phyloP scores from a whole-genome alignment of 139 green algal species.

The Haematococcus sp. region DNA sequence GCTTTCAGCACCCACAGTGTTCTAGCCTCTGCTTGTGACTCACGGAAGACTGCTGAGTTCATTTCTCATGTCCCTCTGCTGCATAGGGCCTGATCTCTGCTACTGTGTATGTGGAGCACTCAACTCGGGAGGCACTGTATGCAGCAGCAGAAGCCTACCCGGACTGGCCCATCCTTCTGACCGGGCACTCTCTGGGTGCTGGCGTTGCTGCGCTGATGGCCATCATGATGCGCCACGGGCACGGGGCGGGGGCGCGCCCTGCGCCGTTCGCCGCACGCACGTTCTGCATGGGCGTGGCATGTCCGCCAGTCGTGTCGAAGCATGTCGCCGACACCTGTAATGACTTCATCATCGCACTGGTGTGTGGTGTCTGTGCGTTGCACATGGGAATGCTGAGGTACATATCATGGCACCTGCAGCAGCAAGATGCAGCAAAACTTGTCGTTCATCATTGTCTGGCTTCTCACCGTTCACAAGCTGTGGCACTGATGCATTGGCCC shows the following conservation, averaged over 20 bases:
- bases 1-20: too few relatives aligned
- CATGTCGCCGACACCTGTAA: constrained; percentile 43
- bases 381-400: too few relatives aligned
- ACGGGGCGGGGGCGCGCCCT: neutral
- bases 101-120: constrained; percentile 51
- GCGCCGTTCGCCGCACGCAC: constrained; percentile 8
- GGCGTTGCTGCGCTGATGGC: constrained; percentile 63
- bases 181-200: constrained; percentile 64
- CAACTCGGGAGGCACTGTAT: constrained; percentile 35
- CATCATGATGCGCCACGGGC: constrained; percentile 41
- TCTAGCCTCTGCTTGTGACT: too few relatives aligned
- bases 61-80: too few relatives aligned
- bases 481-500: too few relatives aligned
- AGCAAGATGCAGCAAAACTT: too few relatives aligned
- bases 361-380: neutral
- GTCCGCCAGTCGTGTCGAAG: constrained; percentile 34
- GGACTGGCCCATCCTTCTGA: constrained; percentile 51
- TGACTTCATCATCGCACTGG: constrained; percentile 37
- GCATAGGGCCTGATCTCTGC: constrained; percentile 50
- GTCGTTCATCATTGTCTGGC: too few relatives aligned
- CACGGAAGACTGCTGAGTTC: too few relatives aligned
- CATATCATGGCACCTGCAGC: too few relatives aligned
- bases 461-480: too few relatives aligned
- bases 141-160: constrained; percentile 31
- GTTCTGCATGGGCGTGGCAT: constrained; percentile 38